Evolutionary conservation across 1,139 yeast genomes (phyloP).

Genomic region (Yamadazyma friedrichii): DNA sequence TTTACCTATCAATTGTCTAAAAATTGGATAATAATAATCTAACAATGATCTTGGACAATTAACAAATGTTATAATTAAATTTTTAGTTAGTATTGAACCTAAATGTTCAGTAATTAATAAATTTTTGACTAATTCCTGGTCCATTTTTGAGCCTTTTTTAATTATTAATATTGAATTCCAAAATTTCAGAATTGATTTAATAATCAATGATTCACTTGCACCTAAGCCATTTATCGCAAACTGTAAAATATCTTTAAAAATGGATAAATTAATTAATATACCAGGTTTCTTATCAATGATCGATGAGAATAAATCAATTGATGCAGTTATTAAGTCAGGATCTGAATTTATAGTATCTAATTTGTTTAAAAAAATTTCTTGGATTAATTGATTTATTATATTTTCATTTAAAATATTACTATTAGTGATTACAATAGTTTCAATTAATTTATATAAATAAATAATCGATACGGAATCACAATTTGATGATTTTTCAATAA

Average conservation of each 20-base stretch:
- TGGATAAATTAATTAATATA: constrained; percentile 36
- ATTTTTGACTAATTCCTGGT: constrained; percentile 35
- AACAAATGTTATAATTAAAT: constrained; percentile 35
- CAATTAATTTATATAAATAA: constrained; percentile 40
- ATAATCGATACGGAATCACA: constrained; percentile 34
- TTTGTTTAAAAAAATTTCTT: constrained; percentile 29
- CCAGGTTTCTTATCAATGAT: constrained; percentile 52
- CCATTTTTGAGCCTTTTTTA: constrained; percentile 51
- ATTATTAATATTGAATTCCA: constrained; percentile 61
- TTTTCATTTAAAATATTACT: constrained; percentile 26
- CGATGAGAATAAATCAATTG: constrained; percentile 42
- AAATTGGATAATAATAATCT: constrained; percentile 54
- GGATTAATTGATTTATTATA: constrained; percentile 26
- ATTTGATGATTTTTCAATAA: constrained; percentile 36
- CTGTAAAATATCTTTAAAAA: constrained; percentile 36
- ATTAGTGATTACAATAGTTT: constrained; percentile 38
- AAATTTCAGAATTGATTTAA: constrained; percentile 61
- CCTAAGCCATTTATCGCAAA: constrained; percentile 46
- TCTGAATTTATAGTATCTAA: constrained; percentile 43
- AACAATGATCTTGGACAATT: constrained; percentile 60
- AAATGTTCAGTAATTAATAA: constrained; percentile 34
- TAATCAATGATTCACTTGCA: constrained; percentile 62
- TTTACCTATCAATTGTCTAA: constrained; percentile 53
- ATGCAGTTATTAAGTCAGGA: constrained; percentile 52
- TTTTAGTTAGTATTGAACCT: constrained; percentile 35